Evolutionary conservation across 2,329 filamentous ascomycete genomes (phyloP).

Genomic region (Sporothrix humicola): DNA sequence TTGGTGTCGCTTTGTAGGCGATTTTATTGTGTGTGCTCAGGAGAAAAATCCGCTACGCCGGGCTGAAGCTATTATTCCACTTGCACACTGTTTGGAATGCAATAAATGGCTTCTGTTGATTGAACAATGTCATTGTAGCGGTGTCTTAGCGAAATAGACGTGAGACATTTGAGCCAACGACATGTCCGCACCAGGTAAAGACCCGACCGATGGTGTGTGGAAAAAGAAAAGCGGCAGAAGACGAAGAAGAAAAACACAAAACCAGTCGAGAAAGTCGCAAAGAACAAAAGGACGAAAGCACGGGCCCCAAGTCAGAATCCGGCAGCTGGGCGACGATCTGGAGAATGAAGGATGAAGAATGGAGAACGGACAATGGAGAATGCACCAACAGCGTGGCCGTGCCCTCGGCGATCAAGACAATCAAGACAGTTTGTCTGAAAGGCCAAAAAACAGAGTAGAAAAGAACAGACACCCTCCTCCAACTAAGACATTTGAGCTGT

Average conservation of each 20-base stretch:
- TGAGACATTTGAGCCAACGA: not conserved
- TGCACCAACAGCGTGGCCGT: not conserved
- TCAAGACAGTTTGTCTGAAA: too few species aligned
- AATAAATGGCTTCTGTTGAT: not conserved
- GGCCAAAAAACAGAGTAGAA: not conserved
- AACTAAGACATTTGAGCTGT: conserved; percentile 19
- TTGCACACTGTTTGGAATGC: not conserved
- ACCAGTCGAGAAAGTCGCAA: not conserved
- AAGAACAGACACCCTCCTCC: not conserved
- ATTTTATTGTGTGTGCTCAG: too few species aligned
- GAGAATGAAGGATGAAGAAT: not conserved
- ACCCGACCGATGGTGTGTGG: not conserved
- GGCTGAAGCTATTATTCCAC: not conserved
- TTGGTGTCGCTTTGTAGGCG: not conserved
- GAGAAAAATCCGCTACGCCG: not conserved
- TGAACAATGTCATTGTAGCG: not conserved
- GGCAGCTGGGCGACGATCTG: conserved; percentile 7
- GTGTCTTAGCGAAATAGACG: not conserved
- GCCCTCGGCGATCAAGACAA: too few species aligned
- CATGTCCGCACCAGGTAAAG: conserved; percentile 5
- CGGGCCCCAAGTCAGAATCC: not conserved
- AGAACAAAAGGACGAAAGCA: not conserved
- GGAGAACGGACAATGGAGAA: not conserved
- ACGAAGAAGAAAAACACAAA: not conserved
- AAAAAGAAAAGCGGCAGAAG: not conserved